phyloP scores from a whole-genome alignment of 1,284 basidiomycete species.

The Serendipita sp. region DNA sequence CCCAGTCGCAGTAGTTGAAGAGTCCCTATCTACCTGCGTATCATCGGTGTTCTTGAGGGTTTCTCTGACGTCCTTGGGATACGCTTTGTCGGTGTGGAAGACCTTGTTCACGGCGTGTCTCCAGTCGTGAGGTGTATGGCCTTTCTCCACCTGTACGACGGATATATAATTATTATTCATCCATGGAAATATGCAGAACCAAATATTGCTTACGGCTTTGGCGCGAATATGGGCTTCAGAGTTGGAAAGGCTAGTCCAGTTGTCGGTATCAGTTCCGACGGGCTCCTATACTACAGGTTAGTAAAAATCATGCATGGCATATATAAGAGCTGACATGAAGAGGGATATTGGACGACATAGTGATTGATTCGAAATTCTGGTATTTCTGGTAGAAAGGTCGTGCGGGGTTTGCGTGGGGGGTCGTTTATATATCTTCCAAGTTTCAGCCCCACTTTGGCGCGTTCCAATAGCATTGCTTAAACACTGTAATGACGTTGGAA shows the following conservation, averaged over 20 bases:
- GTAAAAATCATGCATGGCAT: neutral
- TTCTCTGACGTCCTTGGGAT: neutral
- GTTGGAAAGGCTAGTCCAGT: neutral
- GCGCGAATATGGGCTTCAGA: neutral
- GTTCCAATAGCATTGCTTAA: no score
- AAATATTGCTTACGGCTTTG: neutral
- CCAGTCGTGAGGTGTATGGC: slow-evolving; percentile 1
- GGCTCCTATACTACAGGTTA: neutral
- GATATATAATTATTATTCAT: no score
- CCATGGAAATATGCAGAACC: no score
- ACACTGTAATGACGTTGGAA: no score
- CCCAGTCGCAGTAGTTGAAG: neutral
- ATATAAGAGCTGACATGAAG: neutral
- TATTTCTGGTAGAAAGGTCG: no score
- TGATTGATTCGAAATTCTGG: no score
- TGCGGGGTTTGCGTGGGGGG: no score
- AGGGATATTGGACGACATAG: neutral
- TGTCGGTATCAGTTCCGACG: slow-evolving; percentile 1
- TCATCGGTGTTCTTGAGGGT: neutral
- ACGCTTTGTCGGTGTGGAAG: neutral
- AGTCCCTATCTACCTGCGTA: neutral
- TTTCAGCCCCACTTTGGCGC: no score
- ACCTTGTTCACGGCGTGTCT: neutral
- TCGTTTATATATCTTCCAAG: no score
- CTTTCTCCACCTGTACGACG: neutral